Percentiles rank a stretch among this genome's conserved stretches.
Evolutionary conservation across 108 stramenopile species (phyloP).

Genomic region (Nitzschia palea): DNA sequence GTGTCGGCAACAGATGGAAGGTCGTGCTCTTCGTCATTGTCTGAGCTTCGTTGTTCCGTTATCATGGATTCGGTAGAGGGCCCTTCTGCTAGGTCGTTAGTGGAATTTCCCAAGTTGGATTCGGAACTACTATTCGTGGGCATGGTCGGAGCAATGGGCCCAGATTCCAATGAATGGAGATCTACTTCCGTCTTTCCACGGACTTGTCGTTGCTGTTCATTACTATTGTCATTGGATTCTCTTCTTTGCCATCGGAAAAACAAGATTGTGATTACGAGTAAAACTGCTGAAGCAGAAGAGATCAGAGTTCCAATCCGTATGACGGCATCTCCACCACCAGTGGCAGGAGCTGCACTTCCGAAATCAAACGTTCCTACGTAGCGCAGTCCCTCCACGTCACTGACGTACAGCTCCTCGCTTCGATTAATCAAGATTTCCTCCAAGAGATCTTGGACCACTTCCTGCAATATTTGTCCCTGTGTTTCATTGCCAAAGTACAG

Average conservation of each 20-base stretch:
- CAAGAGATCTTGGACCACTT: slow-evolving; percentile 1
- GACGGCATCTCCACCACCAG: neutral
- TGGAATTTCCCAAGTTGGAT: too few species aligned
- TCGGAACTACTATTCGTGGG: neutral
- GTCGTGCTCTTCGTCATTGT: neutral
- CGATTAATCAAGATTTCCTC: slow-evolving; percentile 4
- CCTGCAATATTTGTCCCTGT: neutral
- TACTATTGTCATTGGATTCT: neutral
- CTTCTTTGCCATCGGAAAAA: neutral
- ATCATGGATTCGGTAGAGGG: too few species aligned
- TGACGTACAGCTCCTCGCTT: neutral
- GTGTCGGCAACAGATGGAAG: neutral
- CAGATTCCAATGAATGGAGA: slow-evolving; percentile 7
- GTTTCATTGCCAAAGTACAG: neutral
- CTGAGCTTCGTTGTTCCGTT: neutral
- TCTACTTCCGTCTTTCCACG: too few species aligned
- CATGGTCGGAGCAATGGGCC: neutral
- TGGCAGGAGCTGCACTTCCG: neutral
- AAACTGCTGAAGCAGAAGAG: neutral
- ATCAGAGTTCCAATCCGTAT: slow-evolving; percentile 2
- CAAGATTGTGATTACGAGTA: neutral
- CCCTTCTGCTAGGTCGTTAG: too few species aligned
- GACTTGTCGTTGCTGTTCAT: too few species aligned
- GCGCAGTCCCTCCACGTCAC: neutral
- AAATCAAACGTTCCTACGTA: slow-evolving; percentile 4